phyloP scores from a whole-genome alignment of 2,329 filamentous ascomycete species.

The Neofusicoccum parvum region DNA sequence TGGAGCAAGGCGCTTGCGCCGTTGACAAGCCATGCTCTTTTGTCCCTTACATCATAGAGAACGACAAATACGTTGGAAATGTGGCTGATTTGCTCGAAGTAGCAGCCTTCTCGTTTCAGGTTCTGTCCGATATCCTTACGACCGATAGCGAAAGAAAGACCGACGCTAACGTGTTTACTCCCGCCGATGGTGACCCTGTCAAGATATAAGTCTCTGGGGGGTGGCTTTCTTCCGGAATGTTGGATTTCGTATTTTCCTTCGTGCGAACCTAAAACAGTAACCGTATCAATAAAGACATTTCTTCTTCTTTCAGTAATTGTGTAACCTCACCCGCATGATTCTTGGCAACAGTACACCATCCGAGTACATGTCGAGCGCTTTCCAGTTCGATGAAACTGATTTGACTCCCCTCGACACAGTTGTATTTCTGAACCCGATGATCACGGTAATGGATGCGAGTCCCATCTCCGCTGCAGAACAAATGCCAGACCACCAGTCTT shows the following conservation, averaged over 20 bases:
- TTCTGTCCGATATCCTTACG: not conserved
- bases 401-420: too few relatives aligned
- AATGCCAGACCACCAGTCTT: constrained; percentile 36
- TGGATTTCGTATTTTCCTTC: too few relatives aligned
- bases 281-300: too few relatives aligned
- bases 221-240: too few relatives aligned
- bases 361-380: too few relatives aligned
- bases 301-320: too few relatives aligned
- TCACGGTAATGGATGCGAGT: not conserved
- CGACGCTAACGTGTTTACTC: not conserved
- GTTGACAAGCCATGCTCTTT: constrained; percentile 40
- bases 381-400: too few relatives aligned
- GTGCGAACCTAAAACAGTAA: too few relatives aligned
- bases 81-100: not conserved
- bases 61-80: constrained; percentile 28
- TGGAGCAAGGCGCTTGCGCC: constrained; percentile 43
- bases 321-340: too few relatives aligned
- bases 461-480: constrained; percentile 17
- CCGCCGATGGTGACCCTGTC: not conserved
- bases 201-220: not conserved
- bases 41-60: constrained; percentile 29
- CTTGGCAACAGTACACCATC: too few relatives aligned
- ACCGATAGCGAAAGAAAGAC: not conserved
- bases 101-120: not conserved
- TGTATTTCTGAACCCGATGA: not conserved